These are phyloP conservation scores for Colletotrichum plurivorum DNA, from an alignment of 2,329 filamentous ascomycete genomes.

Conservation along the genomic window DNA sequence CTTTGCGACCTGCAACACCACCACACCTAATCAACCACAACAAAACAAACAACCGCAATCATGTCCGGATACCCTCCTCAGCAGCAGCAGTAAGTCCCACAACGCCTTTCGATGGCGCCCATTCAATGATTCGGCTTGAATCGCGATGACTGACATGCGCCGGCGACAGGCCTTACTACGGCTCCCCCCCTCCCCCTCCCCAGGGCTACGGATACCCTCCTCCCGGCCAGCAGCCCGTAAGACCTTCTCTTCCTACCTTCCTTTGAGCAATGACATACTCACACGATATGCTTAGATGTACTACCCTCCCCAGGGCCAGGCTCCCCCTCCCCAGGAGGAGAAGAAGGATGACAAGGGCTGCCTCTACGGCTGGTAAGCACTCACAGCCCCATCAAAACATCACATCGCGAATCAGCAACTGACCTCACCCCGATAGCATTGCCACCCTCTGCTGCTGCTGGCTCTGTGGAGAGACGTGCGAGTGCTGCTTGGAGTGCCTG, in stretches of 20 bases:
- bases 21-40: conserved; percentile 5
- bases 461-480: conserved; percentile 60
- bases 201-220: conserved; percentile 43
- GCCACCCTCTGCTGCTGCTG: conserved; percentile 61
- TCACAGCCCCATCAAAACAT: neutral
- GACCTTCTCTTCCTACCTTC: neutral
- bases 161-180: conserved; percentile 40
- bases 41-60: conserved; percentile 32
- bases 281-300: conserved; percentile 40
- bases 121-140: neutral
- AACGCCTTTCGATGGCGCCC: neutral
- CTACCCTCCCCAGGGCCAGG: conserved; percentile 48
- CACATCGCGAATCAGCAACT: conserved; percentile 3
- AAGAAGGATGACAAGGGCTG: conserved; percentile 60
- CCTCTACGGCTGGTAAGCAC: conserved; percentile 54
- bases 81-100: conserved; percentile 30
- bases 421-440: conserved; percentile 45
- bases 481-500: conserved; percentile 59
- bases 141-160: conserved; percentile 17
- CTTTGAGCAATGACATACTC: neutral
- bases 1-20: conserved; percentile 20
- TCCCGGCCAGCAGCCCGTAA: conserved; percentile 42
- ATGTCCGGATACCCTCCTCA: conserved; percentile 54
- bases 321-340: conserved; percentile 51
- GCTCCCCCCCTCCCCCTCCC: conserved; percentile 40